Conservation (phyloP, 2,329 filamentous ascomycete genomes). For the Cladosporium sp. region DNA sequence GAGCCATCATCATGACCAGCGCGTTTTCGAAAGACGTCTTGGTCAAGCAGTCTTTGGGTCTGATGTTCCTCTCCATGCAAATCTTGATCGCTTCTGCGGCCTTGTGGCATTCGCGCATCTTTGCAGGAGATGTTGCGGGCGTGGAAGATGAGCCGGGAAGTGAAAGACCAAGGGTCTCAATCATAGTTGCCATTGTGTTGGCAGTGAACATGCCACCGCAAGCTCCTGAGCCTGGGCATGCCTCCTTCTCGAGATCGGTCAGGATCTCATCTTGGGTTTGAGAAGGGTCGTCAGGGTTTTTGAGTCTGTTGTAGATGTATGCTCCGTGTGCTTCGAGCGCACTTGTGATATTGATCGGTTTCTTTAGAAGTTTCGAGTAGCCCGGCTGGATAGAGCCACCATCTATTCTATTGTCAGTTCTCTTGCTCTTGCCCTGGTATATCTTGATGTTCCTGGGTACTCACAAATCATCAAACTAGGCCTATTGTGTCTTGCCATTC, state of each 20-base stretch:
- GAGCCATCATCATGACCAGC: conserved; percentile 81
- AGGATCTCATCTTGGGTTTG: conserved; percentile 73
- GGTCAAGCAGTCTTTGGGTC: conserved; percentile 73
- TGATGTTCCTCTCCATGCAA: conserved; percentile 79
- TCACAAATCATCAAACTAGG: conserved; percentile 83
- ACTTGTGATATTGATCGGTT: conserved; percentile 79
- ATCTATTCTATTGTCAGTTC: conserved; percentile 34
- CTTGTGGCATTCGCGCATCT: conserved; percentile 80
- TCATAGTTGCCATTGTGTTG: conserved; percentile 87
- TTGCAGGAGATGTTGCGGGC: conserved; percentile 74
- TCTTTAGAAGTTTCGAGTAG: conserved; percentile 70
- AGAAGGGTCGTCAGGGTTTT: conserved; percentile 63
- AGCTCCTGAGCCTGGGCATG: conserved; percentile 73
- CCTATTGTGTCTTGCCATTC: conserved; percentile 82
- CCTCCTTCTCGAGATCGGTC: conserved; percentile 73
- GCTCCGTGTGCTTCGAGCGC: conserved; percentile 87
- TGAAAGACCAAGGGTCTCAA: conserved; percentile 81
- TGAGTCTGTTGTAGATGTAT: conserved; percentile 69
- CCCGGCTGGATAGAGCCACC: conserved; percentile 86
- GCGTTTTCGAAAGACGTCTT: conserved; percentile 82
- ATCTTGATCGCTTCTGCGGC: conserved; percentile 71
- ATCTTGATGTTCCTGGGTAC: background rate
- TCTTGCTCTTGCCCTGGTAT: background rate
- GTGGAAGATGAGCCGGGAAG: conserved; percentile 80
- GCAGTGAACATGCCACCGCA: conserved; percentile 94